Conservation (phyloP, 2,329 filamentous ascomycete genomes). For the Fusarium sp. region DNA sequence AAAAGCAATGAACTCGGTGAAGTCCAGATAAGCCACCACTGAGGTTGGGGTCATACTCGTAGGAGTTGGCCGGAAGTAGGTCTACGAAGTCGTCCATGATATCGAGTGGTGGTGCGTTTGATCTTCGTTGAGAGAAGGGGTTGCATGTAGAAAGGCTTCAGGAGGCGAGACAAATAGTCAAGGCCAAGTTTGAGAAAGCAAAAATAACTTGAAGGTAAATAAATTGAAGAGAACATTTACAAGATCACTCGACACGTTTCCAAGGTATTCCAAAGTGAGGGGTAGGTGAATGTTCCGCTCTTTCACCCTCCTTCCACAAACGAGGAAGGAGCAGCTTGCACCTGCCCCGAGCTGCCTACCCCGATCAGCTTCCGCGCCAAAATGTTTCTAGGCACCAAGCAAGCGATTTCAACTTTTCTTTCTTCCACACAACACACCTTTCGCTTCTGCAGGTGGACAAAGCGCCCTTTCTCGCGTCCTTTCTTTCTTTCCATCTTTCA, state of each 20-base stretch:
- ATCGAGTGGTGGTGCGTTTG: neutral
- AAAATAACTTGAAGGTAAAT: neutral
- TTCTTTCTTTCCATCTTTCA: neutral
- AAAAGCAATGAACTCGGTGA: neutral
- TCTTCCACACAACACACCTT: neutral
- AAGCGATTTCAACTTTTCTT: neutral
- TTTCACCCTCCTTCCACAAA: neutral
- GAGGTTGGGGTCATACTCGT: neutral
- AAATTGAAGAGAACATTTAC: neutral
- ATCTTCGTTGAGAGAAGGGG: neutral
- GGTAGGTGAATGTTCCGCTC: neutral
- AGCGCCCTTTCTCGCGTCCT: neutral
- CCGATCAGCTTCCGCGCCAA: neutral
- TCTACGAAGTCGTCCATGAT: neutral
- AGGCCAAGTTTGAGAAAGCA: neutral
- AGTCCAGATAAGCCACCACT: neutral
- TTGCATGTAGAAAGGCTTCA: rapidly evolving
- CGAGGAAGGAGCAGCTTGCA: neutral
- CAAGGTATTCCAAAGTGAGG: neutral
- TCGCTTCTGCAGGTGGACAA: neutral
- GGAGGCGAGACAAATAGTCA: neutral
- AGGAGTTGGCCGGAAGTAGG: neutral
- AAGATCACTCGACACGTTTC: neutral
- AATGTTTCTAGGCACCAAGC: neutral
- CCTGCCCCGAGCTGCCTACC: neutral